Conservation (phyloP, 306 rosid species). For the Mimosa pudica region DNA sequence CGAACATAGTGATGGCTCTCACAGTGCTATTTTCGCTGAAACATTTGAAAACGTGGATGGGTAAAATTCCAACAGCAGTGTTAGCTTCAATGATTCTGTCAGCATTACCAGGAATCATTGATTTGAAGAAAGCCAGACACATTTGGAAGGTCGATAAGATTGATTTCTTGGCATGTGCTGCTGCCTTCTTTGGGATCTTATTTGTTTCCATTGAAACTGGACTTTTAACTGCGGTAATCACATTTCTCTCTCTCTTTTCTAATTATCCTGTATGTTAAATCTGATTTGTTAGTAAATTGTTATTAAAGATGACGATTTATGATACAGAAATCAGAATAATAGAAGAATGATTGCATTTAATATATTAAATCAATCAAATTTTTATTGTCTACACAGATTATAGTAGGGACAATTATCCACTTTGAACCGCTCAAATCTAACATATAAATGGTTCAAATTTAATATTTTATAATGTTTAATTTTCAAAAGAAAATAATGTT, state of each 20-base stretch:
- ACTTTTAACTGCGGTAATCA: slow-evolving; percentile 61
- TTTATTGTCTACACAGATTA: no score
- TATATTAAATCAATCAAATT: no score
- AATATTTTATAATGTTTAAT: no score
- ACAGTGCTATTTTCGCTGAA: slow-evolving; percentile 60
- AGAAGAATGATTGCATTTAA: background rate
- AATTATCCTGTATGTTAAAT: background rate
- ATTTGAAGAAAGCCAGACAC: slow-evolving; percentile 48
- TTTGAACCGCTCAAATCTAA: no score
- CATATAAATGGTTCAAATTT: no score
- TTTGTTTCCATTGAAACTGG: slow-evolving; percentile 60
- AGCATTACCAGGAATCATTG: slow-evolving; percentile 62
- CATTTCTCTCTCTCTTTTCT: background rate
- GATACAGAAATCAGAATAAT: background rate
- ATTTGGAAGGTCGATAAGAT: slow-evolving; percentile 80
- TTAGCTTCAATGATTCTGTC: slow-evolving; percentile 76
- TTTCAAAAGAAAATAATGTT: no score
- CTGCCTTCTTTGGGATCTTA: slow-evolving; percentile 62
- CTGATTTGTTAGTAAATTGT: background rate
- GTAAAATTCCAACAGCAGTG: slow-evolving; percentile 68
- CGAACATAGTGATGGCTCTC: slow-evolving; percentile 75
- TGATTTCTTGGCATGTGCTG: slow-evolving; percentile 66
- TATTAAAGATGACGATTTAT: background rate
- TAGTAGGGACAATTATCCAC: no score
- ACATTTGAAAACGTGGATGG: slow-evolving; percentile 51